Evolutionary conservation across 2,329 filamentous ascomycete genomes (phyloP).

Genomic region (Fusarium verticillioides): DNA sequence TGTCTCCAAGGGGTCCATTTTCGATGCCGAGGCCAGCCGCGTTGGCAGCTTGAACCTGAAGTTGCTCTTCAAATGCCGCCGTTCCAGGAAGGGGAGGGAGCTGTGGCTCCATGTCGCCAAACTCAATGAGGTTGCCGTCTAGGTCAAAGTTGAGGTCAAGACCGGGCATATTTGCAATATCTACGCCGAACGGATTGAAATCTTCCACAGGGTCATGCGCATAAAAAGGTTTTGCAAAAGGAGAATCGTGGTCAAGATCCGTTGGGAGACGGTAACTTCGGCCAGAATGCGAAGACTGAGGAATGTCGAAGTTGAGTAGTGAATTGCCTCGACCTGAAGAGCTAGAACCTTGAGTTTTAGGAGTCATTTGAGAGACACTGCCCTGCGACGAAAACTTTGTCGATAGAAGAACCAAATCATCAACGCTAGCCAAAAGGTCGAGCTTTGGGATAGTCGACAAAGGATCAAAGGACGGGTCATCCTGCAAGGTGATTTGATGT

Average conservation of each 20-base stretch:
- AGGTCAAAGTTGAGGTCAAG: slow-evolving; percentile 63
- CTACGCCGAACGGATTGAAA: slow-evolving; percentile 52
- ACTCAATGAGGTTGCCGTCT: slow-evolving; percentile 60
- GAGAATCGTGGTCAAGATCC: slow-evolving; percentile 50
- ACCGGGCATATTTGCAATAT: slow-evolving; percentile 52
- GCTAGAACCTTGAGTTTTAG: slow-evolving; percentile 48
- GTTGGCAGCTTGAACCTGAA: slow-evolving; percentile 19
- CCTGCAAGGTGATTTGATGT: slow-evolving; percentile 79
- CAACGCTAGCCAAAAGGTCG: slow-evolving; percentile 51
- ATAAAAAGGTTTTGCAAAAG: slow-evolving; percentile 38
- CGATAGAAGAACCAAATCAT: slow-evolving; percentile 47
- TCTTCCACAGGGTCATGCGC: slow-evolving; percentile 35
- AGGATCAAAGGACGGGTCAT: slow-evolving; percentile 80
- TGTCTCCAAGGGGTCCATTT: slow-evolving; percentile 40
- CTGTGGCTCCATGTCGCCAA: slow-evolving; percentile 53
- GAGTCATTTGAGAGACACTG: slow-evolving; percentile 59
- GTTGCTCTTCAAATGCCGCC: slow-evolving; percentile 17
- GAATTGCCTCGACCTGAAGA: slow-evolving; percentile 46
- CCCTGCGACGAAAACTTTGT: slow-evolving; percentile 53
- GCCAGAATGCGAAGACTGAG: slow-evolving; percentile 50
- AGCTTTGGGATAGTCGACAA: slow-evolving; percentile 47
- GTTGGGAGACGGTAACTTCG: slow-evolving; percentile 49
- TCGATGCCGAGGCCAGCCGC: slow-evolving; percentile 14
- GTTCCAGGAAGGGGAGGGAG: slow-evolving; percentile 54
- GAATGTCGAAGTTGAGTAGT: slow-evolving; percentile 47